These are phyloP conservation scores for Symbiodinium pilosum DNA, from an alignment of 73 alveolate species.

Conservation along the genomic window DNA sequence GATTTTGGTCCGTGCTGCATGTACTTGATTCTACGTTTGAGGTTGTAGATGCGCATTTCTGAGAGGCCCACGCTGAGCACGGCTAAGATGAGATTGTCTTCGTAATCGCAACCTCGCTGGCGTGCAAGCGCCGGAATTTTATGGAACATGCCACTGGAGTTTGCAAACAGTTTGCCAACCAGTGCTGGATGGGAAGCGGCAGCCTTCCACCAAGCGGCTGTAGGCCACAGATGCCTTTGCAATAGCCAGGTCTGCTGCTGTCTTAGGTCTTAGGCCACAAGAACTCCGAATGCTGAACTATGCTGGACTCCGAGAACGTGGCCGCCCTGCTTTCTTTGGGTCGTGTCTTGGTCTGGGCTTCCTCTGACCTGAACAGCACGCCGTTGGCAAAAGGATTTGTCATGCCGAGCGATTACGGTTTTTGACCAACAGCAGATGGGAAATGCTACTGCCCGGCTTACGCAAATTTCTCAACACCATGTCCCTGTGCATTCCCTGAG, in stretches of 20 bases:
- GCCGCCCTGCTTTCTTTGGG: neutral
- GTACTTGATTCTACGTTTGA: too few relatives aligned
- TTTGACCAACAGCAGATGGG: too few relatives aligned
- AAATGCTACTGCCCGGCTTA: too few relatives aligned
- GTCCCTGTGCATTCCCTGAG: too few relatives aligned
- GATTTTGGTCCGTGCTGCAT: too few relatives aligned
- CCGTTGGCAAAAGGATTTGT: too few relatives aligned
- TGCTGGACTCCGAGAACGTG: neutral
- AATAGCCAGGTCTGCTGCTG: neutral
- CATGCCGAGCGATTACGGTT: too few relatives aligned
- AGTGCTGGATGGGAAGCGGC: neutral
- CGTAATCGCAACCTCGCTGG: neutral
- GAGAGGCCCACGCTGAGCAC: too few relatives aligned
- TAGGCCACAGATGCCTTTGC: neutral
- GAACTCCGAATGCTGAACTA: neutral
- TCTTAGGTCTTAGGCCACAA: neutral
- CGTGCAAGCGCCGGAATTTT: too few relatives aligned
- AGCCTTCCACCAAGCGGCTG: neutral
- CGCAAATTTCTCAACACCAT: too few relatives aligned
- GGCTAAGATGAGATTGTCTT: neutral
- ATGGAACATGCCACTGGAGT: too few relatives aligned
- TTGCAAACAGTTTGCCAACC: neutral
- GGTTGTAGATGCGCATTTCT: too few relatives aligned
- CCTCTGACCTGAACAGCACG: neutral
- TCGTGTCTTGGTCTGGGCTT: neutral